phyloP scores from a whole-genome alignment of 768 basidiomycete species.

The Collybia mongolica region DNA sequence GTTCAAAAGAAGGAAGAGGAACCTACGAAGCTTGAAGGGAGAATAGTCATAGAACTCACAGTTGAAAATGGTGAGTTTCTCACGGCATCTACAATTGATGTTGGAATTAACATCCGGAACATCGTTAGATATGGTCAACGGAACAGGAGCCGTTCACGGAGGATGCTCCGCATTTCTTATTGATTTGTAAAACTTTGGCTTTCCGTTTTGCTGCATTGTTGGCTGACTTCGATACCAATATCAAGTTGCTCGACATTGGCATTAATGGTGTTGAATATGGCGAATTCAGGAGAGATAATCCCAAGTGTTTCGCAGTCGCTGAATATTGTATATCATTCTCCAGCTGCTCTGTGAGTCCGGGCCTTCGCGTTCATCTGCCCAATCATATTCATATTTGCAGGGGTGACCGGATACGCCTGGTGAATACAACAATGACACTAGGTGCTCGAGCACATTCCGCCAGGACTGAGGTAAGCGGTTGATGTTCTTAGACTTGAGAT shows the following conservation, averaged over 20 bases:
- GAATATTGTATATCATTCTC: constrained; percentile 55
- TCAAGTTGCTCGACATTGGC: constrained; percentile 51
- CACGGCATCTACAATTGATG: background rate
- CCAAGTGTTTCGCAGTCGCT: constrained; percentile 49
- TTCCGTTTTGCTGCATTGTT: background rate
- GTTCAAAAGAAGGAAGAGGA: constrained; percentile 43
- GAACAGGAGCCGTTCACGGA: constrained; percentile 46
- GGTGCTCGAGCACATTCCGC: constrained; percentile 47
- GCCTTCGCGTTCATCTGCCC: background rate
- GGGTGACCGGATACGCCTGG: constrained; percentile 48
- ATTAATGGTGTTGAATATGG: constrained; percentile 32
- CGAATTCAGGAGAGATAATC: constrained; percentile 18
- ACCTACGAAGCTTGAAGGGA: constrained; percentile 38
- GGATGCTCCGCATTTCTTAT: constrained; percentile 55
- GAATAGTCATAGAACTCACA: constrained; percentile 41
- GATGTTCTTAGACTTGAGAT: background rate
- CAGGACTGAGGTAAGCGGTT: constrained; percentile 43
- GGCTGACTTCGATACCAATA: background rate
- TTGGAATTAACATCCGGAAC: no score
- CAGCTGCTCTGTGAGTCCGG: constrained; percentile 42
- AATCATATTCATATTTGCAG: constrained; percentile 21
- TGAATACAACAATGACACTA: constrained; percentile 49
- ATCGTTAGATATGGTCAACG: constrained; percentile 54
- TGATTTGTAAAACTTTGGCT: constrained; percentile 36
- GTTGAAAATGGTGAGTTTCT: constrained; percentile 38